These are phyloP conservation scores for Ceratobasidium papillatum DNA, from an alignment of 1,284 basidiomycete genomes.

Conservation along the genomic window DNA sequence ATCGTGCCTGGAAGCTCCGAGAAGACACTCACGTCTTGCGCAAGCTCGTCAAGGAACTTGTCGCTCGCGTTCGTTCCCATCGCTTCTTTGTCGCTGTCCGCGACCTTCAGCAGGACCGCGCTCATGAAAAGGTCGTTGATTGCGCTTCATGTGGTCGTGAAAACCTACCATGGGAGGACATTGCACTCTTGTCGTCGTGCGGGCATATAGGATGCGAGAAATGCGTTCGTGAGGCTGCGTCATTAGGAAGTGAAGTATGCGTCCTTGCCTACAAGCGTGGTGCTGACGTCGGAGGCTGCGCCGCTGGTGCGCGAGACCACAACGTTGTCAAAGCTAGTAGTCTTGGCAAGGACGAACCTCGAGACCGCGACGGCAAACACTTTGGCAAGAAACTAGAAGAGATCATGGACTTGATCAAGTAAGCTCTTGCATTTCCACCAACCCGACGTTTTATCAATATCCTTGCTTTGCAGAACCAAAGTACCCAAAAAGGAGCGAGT, in stretches of 20 bases:
- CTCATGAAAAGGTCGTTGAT: conserved; percentile 60
- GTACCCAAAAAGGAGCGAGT: conserved; percentile 82
- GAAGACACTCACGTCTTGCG: conserved; percentile 88
- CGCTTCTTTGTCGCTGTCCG: conserved; percentile 92
- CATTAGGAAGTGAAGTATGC: conserved; percentile 73
- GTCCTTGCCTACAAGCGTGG: conserved; percentile 62
- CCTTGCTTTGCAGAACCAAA: conserved; percentile 58
- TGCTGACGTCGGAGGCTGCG: conserved; percentile 67
- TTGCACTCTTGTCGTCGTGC: conserved; percentile 88
- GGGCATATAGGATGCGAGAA: conserved; percentile 84
- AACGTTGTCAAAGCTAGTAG: conserved; percentile 86
- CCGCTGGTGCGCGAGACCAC: conserved; percentile 72
- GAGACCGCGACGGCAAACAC: conserved; percentile 76
- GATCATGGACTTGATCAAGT: conserved; percentile 84
- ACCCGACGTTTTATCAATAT: not conserved
- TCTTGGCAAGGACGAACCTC: conserved; percentile 81
- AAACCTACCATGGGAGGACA: conserved; percentile 68
- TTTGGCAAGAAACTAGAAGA: conserved; percentile 90
- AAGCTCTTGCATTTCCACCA: conserved; percentile 49
- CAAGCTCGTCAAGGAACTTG: conserved; percentile 83
- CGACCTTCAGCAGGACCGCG: conserved; percentile 78
- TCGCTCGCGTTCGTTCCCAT: conserved; percentile 85
- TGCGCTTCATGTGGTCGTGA: conserved; percentile 70
- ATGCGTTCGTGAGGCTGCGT: conserved; percentile 76
- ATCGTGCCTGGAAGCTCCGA: conserved; percentile 80